A percentile compares a stretch with the other conserved stretches of the same genome.
Evolutionary conservation across 805 yeast species (phyloP).

Genomic region (Sugiyamaella floridensis): DNA sequence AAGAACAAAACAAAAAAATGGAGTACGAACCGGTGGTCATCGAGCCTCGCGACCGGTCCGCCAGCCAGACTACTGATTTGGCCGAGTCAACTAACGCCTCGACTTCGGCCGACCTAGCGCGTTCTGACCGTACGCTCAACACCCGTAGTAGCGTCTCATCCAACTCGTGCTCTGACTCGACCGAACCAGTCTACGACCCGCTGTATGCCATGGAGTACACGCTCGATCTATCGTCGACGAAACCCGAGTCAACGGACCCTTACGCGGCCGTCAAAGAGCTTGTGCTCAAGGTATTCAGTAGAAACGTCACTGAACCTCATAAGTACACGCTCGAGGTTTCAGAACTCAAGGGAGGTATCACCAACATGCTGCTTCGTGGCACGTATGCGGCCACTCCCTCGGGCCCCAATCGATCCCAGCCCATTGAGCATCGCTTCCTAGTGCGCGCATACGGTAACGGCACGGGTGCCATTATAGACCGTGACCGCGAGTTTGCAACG

Average conservation of each 20-base stretch:
- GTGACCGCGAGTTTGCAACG: slow-evolving; percentile 67
- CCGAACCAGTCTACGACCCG: slow-evolving; percentile 4
- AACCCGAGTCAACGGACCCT: slow-evolving; percentile 1
- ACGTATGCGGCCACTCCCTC: slow-evolving; percentile 6
- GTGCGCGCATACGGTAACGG: slow-evolving; percentile 72
- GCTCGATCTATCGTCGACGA: slow-evolving; percentile 7
- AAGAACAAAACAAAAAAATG: no score
- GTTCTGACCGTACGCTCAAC: not conserved
- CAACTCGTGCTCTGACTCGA: not conserved
- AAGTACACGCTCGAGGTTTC: slow-evolving; percentile 16
- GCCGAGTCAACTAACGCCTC: not conserved
- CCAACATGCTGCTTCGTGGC: slow-evolving; percentile 31
- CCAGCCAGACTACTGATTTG: not conserved
- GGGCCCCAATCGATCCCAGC: not conserved
- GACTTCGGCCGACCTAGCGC: not conserved
- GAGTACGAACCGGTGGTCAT: not conserved
- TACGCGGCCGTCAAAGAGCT: slow-evolving; percentile 13
- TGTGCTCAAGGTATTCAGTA: slow-evolving; percentile 9
- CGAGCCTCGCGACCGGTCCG: not conserved
- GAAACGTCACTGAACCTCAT: slow-evolving; percentile 2
- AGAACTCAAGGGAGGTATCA: slow-evolving; percentile 33
- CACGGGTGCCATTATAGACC: slow-evolving; percentile 61
- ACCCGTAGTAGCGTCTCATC: not conserved
- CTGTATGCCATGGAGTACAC: slow-evolving; percentile 14
- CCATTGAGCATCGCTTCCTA: slow-evolving; percentile 28